Evolutionary conservation across 768 basidiomycete species (phyloP).

Genomic region (Clitopilus passeckerianus): DNA sequence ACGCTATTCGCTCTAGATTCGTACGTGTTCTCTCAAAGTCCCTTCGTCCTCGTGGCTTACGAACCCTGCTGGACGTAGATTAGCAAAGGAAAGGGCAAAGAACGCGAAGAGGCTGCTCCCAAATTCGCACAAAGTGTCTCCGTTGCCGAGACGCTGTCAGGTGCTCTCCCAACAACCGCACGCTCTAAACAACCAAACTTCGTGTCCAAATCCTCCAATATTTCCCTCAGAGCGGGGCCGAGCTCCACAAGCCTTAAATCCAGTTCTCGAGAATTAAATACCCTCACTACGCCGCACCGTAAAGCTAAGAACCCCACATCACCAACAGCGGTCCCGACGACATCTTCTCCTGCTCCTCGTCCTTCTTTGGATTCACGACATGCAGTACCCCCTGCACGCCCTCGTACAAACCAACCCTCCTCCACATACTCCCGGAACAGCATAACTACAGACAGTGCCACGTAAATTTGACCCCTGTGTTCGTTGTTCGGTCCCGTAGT

Average conservation of each 20-base stretch:
- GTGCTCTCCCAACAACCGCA: constrained; percentile 18
- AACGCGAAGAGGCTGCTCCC: constrained; percentile 33
- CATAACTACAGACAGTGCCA: constrained; percentile 40
- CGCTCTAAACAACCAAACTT: constrained; percentile 18
- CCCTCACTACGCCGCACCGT: background rate
- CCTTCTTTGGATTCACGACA: background rate
- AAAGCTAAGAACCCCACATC: background rate
- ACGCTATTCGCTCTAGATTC: constrained; percentile 58
- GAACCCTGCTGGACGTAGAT: constrained; percentile 29
- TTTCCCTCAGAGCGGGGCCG: constrained; percentile 15
- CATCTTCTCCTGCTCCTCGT: constrained; percentile 14
- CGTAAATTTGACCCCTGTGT: constrained; percentile 33
- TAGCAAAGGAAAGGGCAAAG: constrained; percentile 55
- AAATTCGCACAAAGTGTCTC: constrained; percentile 26
- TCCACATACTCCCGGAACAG: background rate
- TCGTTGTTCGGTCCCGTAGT: background rate
- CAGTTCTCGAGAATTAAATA: background rate
- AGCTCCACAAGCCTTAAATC: background rate
- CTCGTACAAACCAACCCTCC: background rate
- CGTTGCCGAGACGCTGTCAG: constrained; percentile 31
- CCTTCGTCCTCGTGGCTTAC: background rate
- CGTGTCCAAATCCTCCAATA: constrained; percentile 14
- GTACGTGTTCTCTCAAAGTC: constrained; percentile 29
- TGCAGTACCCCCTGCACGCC: background rate
- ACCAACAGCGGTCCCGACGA: constrained; percentile 7